Evolutionary conservation across 306 rosid species (phyloP), one percentile per base, ranked within the genome.

Genomic region (Medicago ruthenica): DNA sequence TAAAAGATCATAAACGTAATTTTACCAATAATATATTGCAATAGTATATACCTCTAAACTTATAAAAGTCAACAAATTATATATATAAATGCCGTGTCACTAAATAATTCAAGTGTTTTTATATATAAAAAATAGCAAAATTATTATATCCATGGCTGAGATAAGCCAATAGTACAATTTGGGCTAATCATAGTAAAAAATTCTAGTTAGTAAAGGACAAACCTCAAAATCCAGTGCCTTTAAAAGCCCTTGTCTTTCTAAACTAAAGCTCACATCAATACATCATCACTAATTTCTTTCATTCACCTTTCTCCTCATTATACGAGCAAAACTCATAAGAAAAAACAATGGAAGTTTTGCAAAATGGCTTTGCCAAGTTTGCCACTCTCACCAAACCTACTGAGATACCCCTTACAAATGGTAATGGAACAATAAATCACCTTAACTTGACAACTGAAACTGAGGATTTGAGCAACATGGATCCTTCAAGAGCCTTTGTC

Each of bases 191-290:
- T 4, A 42, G 48, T 10, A 0, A 42, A 42, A 42, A 11, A 42
- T 10, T 42, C 6, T 45, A 22, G 63, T 58, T 58, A 24, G 20
- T 31, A 61, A 61, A 27, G 41, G 67, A 61, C 67, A 61, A 60
- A 60, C 66, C 20, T 60, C 41, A 2, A 37, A 44, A 51, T 17
- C n/a, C 0, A n/a, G 11, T 9, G 83, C 69, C 83, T 79, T 79
- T 79, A 79, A 79, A 79, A 79, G 61, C 41, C 50, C 40, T 39
- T 11, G 48, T 9, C 12, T 10, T n/a, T 51, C 22, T 71, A 73
- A 51, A 61, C 60, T 62, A 21, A 71, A 27, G 4, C 18, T 78
- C 55, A 61, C 47, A 39, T 13, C 54, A 70, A 70, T 44, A 61
- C 47, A 39, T 13, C 54, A 70, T 4, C 77, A 13, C 0, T 21